Base-by-base conservation (phyloP, 2,329 filamentous ascomycete species). In the Fusarium luffae region DNA sequence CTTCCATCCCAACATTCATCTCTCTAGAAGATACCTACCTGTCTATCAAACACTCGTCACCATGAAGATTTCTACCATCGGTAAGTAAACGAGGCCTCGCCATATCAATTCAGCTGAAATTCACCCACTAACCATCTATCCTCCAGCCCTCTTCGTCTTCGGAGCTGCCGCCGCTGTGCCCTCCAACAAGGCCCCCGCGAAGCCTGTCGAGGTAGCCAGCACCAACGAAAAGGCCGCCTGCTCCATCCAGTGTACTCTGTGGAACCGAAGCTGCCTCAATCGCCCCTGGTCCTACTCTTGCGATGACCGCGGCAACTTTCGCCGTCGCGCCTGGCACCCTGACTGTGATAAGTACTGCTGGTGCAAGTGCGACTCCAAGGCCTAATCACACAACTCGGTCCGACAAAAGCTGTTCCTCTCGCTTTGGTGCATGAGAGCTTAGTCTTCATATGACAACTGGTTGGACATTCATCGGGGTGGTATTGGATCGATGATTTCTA, bases 321-420 rank as follows among this genome's bases (percentile, higher is more conserved):
- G 18, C 14, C 58, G 47, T 5, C 59, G 47, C 2, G 58, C 25
- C 23, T 63, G 57, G 58, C 41, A 63, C 60, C 58, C 60, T 1
- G 41, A 56, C 16, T 63, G 60, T 8, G 60, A 63, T 11, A 54
- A 54, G 58, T 18, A 48, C 48, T 63, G 60, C 41, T 63, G 47
- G 47, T 63, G 60, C 48, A 47, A 48, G 25, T 63, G 60, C 21
- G 60, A 63, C 30, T 37, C 47, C n/a, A 63, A 63, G 58, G 28
- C 34, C 16, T 18, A 13, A 28, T 2, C 18, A 42, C 8, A 19
- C 16, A 41, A 14, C 4, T 23, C 12, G 7, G 7, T 6, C 16
- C 16, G 19, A 4, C 30, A 25, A 12, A 40, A 10, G 32, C 32
- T 27, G 18, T 3, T 27, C 6, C 8, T 5, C 19, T 50, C 28